phyloP scores from a whole-genome alignment of 2,329 filamentous ascomycete genomes.

The Cercospora beticola region DNA sequence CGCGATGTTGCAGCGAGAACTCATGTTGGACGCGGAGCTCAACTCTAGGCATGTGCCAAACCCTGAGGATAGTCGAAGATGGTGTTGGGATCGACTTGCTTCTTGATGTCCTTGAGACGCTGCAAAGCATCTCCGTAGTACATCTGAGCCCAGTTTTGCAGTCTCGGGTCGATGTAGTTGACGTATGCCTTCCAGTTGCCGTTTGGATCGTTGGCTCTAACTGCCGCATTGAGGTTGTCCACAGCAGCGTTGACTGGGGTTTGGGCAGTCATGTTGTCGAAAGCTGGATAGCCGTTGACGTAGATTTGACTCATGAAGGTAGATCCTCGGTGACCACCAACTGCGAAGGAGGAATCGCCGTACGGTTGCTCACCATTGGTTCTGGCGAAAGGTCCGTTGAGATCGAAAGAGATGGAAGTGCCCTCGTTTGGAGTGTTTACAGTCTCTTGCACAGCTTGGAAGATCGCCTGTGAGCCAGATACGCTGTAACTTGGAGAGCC shows the following conservation, averaged over 20 bases:
- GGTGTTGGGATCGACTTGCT: conserved; percentile 12
- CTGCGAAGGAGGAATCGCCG: conserved; percentile 15
- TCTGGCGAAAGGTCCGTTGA: conserved; percentile 16
- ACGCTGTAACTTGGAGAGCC: conserved; percentile 16
- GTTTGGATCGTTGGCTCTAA: conserved; percentile 11
- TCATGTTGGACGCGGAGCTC: neutral
- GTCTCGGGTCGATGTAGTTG: conserved; percentile 24
- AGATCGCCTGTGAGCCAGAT: conserved; percentile 6
- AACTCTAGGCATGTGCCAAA: conserved; percentile 12
- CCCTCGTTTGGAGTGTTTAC: conserved; percentile 4
- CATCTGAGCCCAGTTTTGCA: conserved; percentile 15
- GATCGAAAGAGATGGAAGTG: conserved; percentile 22
- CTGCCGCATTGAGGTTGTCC: conserved; percentile 14
- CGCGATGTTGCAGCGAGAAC: neutral
- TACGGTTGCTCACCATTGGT: conserved; percentile 22
- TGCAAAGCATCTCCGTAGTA: conserved; percentile 20
- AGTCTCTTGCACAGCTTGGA: conserved; percentile 18
- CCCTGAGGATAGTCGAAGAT: conserved; percentile 24
- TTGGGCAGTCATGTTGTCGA: conserved; percentile 13
- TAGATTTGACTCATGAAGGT: conserved; percentile 24
- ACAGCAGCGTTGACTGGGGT: conserved; percentile 10
- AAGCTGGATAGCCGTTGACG: conserved; percentile 16
- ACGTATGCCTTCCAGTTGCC: conserved; percentile 20
- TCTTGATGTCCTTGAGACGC: conserved; percentile 19
- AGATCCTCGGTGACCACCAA: conserved; percentile 16